Evolutionary conservation across 805 yeast species (phyloP).

Genomic region (Barnettozyma wickerhamii): DNA sequence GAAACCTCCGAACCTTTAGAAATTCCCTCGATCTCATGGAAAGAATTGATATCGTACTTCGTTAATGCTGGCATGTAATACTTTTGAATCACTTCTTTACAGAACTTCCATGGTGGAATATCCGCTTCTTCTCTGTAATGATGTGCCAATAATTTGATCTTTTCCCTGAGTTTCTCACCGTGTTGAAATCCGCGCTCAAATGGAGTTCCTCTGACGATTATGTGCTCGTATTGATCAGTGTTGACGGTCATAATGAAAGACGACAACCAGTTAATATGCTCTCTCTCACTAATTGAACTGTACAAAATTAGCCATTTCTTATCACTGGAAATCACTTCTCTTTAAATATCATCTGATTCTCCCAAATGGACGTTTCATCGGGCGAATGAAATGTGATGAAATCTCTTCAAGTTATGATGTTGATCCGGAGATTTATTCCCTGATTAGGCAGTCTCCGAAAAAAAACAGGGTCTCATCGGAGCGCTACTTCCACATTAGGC

Average conservation of each 20-base stretch:
- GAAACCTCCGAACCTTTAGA: conserved; percentile 12
- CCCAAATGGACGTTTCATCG: too few relatives aligned
- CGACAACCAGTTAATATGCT: not conserved
- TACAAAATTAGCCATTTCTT: conserved; percentile 1
- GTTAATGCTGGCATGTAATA: conserved; percentile 15
- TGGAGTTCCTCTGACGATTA: conserved; percentile 12
- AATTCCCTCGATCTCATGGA: conserved; percentile 11
- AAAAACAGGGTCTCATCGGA: too few relatives aligned
- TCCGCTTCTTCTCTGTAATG: conserved; percentile 13
- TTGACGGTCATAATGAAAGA: not conserved
- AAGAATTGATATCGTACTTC: conserved; percentile 9
- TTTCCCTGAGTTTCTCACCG: conserved; percentile 11
- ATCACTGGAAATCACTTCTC: too few relatives aligned
- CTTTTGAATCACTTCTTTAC: conserved; percentile 11
- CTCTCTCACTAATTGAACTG: not conserved
- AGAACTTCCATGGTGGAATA: conserved; percentile 12
- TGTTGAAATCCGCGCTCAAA: conserved; percentile 13
- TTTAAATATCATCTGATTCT: too few relatives aligned
- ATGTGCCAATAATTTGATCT: conserved; percentile 10
- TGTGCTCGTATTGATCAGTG: conserved; percentile 9
- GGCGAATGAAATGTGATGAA: too few relatives aligned
- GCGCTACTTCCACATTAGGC: too few relatives aligned
- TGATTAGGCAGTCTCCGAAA: too few relatives aligned
- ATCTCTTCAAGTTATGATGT: too few relatives aligned
- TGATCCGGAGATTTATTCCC: too few relatives aligned